Evolutionary conservation across 192 early-diverging fungal species (phyloP), one percentile per base, ranked within the genome.

Genomic region (Backusella psychrophila): DNA sequence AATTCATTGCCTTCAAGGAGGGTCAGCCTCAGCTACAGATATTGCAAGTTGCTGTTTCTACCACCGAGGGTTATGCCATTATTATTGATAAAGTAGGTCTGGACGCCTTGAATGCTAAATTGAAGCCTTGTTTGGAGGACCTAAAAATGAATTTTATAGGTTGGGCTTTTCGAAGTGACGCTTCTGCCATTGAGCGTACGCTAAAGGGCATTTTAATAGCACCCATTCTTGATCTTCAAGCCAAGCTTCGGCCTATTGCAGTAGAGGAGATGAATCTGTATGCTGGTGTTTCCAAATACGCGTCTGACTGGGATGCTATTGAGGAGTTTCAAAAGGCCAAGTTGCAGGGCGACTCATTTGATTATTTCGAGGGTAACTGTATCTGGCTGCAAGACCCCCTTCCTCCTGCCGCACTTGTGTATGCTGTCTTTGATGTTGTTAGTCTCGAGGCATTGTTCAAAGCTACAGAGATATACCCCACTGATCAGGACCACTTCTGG

Each of bases 371-470:
- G 15, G 46, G 53, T 11, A 66, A 80, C 3, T 80, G 78, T 33
- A 49, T 83, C 19, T 83, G 82, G 82, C 34, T 59, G 17, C 42
- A 74, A 11, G 17, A 63, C 9, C 82, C 82, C 26, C 38, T 83
- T 9, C 73, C 82, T 33, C 49, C 71, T 3, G 46, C 19, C 14
- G 82, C 82, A 0, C 52, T 83, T 11, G 75, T 83, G 0, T 83
- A 83, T 38, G 36, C 82, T 9, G 68, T 83, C 1, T 83, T 83
- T 67, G 82, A 83, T 67, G 82, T 80, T 3, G 73, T 79, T 6
- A 71, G 71, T 36, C 23, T 83, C 6, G 17, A 71, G 29, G 78
- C 72, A 0, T 42, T 83, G 6, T 26, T 75, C 17, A 75, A 79
- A 0, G 39, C 49, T 31, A 75, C 73, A 6, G 15, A 56, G 19